Evolutionary conservation across 1,284 basidiomycete species (phyloP).

Genomic region (Laetiporus sulphureus): DNA sequence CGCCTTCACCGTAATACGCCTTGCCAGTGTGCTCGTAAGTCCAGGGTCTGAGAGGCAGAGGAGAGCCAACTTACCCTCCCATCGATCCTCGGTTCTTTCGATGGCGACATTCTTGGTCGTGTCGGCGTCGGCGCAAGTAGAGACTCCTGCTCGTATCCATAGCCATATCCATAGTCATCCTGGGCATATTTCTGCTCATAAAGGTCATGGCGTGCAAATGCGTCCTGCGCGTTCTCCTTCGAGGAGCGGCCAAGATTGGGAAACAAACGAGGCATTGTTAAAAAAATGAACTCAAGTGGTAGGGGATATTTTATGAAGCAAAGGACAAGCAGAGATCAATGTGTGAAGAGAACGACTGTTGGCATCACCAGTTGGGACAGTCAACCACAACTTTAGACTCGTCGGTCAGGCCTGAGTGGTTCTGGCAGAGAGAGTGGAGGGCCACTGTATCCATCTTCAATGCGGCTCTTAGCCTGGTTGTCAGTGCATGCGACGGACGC

Average conservation of each 20-base stretch:
- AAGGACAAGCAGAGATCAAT: constrained; percentile 5
- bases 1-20: constrained; percentile 17
- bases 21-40: constrained; percentile 4
- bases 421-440: too few relatives aligned
- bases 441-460: too few relatives aligned
- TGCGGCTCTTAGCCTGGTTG: too few relatives aligned
- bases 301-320: constrained; percentile 9
- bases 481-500: too few relatives aligned
- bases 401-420: too few relatives aligned
- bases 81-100: constrained; percentile 14
- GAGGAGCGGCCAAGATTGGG: constrained; percentile 23
- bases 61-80: constrained; percentile 15
- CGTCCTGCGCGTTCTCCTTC: constrained; percentile 14
- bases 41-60: neutral
- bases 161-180: constrained; percentile 19
- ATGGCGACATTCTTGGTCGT: constrained; percentile 22
- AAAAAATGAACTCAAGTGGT: constrained; percentile 5
- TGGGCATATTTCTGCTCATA: constrained; percentile 18
- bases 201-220: constrained; percentile 17
- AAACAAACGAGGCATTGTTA: constrained; percentile 25
- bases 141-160: constrained; percentile 12
- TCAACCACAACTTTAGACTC: neutral
- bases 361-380: constrained; percentile 3
- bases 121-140: constrained; percentile 16
- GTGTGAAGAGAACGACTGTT: neutral